Percentiles rank a stretch among this genome's conserved stretches.
These are phyloP conservation scores for Trametes polyzona DNA, from an alignment of 1,284 basidiomycete species.

Conservation along the genomic window DNA sequence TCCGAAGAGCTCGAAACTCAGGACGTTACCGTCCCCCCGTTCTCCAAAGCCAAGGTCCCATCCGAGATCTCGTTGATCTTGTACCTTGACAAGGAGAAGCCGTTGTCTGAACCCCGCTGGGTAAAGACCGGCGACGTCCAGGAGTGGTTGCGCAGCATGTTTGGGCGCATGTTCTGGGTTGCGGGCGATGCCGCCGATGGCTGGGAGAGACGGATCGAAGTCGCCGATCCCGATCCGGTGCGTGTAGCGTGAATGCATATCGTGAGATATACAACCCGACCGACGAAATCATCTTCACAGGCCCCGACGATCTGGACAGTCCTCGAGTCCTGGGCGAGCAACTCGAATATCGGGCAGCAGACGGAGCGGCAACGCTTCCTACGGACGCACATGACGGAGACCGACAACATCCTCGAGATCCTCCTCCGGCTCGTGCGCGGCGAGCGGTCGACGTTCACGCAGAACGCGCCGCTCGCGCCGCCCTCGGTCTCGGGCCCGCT, in stretches of 20 bases:
- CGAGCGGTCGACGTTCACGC: conserved; percentile 77
- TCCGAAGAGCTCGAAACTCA: conserved; percentile 52
- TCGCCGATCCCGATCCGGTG: conserved; percentile 94
- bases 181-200: conserved; percentile 72
- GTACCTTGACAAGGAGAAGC: conserved; percentile 84
- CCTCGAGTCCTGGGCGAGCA: conserved; percentile 84
- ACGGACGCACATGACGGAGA: conserved; percentile 81
- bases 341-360: conserved; percentile 75
- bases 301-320: conserved; percentile 91
- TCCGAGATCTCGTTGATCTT: conserved; percentile 59
- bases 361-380: conserved; percentile 87
- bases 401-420: conserved; percentile 90
- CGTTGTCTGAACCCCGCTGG: conserved; percentile 95
- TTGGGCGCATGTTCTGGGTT: conserved; percentile 82
- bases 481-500: conserved; percentile 66
- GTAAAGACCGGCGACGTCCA: conserved; percentile 92
- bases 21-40: conserved; percentile 63
- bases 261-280: too few relatives aligned
- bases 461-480: conserved; percentile 59
- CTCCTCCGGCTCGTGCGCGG: conserved; percentile 87
- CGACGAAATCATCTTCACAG: conserved; percentile 47
- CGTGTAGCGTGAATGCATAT: conserved; percentile 37
- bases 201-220: conserved; percentile 92
- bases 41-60: conserved; percentile 57
- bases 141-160: conserved; percentile 90